A percentile compares a stretch with the other conserved stretches of the same genome.
Evolutionary conservation across 805 yeast genomes (phyloP).

Genomic region (Wickerhamiella azyma): DNA sequence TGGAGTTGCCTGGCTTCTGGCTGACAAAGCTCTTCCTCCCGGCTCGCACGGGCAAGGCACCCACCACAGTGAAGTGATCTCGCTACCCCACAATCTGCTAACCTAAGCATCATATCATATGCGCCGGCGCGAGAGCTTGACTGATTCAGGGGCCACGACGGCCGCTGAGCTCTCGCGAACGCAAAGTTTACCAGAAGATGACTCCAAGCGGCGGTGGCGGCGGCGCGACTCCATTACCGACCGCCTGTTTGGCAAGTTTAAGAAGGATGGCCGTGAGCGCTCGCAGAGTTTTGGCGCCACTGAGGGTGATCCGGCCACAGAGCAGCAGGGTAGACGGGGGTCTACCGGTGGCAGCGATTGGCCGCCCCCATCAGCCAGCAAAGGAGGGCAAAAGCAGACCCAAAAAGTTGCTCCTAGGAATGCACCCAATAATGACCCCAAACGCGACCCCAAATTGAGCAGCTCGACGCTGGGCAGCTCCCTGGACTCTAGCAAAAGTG

Average conservation of each 20-base stretch:
- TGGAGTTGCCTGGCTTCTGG: not conserved
- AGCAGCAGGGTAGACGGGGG: too few species aligned
- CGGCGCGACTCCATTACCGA: conserved; percentile 4
- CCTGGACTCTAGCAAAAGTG: too few species aligned
- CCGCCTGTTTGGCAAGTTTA: not conserved
- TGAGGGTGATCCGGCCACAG: too few species aligned
- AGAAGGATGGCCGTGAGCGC: conserved; percentile 1
- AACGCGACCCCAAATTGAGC: not conserved
- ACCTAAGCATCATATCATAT: conserved; percentile 1
- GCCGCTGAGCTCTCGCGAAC: conserved; percentile 1
- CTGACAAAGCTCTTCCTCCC: not conserved
- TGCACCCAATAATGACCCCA: too few species aligned
- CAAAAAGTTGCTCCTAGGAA: too few species aligned
- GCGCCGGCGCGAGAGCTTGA: conserved; percentile 4
- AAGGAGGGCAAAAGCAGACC: too few species aligned
- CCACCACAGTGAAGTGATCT: too few species aligned
- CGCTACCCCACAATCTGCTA: not conserved
- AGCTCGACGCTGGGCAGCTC: too few species aligned
- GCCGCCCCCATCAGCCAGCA: too few species aligned
- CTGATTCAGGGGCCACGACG: conserved; percentile 2
- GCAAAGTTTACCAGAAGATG: conserved; percentile 2
- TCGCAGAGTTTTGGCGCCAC: not conserved
- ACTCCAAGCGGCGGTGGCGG: not conserved
- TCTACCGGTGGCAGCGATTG: too few species aligned
- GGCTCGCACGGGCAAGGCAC: not conserved